These are phyloP conservation scores for Puccinia brachypodii DNA, from an alignment of 1,284 basidiomycete genomes.

Conservation along the genomic window DNA sequence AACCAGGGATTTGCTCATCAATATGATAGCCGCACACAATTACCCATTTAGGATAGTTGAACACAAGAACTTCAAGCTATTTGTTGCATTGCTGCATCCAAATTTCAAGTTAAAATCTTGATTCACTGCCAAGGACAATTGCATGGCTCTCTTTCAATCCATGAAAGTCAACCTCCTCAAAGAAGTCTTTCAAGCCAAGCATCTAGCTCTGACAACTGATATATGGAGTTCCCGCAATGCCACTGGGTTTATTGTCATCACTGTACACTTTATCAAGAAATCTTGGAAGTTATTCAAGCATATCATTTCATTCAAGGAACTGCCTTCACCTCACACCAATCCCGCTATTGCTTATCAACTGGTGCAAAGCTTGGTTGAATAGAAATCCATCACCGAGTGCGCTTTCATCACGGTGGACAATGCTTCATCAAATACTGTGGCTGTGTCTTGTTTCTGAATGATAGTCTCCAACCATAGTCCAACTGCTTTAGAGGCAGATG, in stretches of 20 bases:
- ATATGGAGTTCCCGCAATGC: neutral
- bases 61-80: neutral
- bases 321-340: neutral
- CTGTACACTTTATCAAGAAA: neutral
- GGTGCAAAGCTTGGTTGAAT: neutral
- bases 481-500: neutral
- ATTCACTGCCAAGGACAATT: neutral
- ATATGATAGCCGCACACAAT: neutral
- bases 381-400: neutral
- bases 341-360: neutral
- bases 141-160: neutral
- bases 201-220: neutral
- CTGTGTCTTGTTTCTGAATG: neutral
- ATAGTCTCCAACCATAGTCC: neutral
- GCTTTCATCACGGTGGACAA: constrained; percentile 7
- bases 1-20: neutral
- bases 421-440: neutral
- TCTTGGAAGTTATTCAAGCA: neutral
- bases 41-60: neutral
- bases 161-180: neutral
- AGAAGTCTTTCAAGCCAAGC: neutral
- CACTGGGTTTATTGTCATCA: neutral
- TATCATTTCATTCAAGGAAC: neutral
- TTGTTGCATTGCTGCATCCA: neutral
- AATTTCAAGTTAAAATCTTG: neutral